A percentile compares a stretch with the other conserved stretches of the same genome.
These are phyloP conservation scores for Trametes elegans DNA, from an alignment of 768 basidiomycete genomes.

Conservation along the genomic window DNA sequence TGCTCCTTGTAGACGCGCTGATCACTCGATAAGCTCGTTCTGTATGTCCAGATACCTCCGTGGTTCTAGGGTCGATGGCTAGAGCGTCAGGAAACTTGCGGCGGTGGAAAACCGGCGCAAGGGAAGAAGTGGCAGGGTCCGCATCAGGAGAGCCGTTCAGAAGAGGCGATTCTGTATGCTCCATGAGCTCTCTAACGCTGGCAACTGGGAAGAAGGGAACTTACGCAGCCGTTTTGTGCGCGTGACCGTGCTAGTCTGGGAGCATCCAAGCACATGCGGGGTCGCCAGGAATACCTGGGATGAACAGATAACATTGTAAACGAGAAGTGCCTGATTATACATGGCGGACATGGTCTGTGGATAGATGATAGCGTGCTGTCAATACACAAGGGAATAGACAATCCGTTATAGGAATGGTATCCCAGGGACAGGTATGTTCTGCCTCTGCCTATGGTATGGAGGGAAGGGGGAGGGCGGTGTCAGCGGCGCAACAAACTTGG, in stretches of 20 bases:
- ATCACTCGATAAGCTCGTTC: neutral
- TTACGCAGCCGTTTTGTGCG: too few species aligned
- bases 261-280: too few species aligned
- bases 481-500: too few species aligned
- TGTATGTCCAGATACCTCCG: too few species aligned
- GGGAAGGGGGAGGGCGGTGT: neutral
- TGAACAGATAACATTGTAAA: neutral
- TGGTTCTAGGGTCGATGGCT: too few species aligned
- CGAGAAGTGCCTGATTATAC: neutral
- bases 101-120: too few species aligned
- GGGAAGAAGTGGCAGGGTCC: too few species aligned
- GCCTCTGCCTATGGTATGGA: constrained; percentile 36
- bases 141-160: too few species aligned
- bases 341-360: neutral
- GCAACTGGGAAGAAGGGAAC: neutral
- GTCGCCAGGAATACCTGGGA: neutral
- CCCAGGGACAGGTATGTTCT: constrained; percentile 37
- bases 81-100: too few species aligned
- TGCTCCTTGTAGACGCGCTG: neutral
- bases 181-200: neutral
- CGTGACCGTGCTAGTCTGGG: too few species aligned
- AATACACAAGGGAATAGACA: neutral
- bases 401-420: constrained; percentile 12
- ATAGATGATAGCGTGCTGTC: neutral
- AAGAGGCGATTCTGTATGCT: too few species aligned